Evolutionary conservation across 208 protist species (phyloP), one percentile per base, ranked within the genome.

Genomic region (Trypanosoma avium): DNA sequence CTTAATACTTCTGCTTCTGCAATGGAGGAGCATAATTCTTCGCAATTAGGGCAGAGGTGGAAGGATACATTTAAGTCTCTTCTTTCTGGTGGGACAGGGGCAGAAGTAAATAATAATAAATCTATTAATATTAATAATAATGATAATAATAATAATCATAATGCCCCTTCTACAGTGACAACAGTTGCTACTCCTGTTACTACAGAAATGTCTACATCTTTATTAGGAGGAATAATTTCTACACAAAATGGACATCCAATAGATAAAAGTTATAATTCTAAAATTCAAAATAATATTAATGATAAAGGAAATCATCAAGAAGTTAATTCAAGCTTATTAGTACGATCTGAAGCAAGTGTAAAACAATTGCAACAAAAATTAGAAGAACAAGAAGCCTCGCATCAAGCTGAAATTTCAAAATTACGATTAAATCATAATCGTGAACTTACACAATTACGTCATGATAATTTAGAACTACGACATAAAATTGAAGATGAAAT

Each of bases 371-470:
- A 64, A 35, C 58, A 42, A 22, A 71, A 85, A n/a, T 56, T 70
- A 15, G 67, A 72, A 9, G 74, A 86, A 59, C 43, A 86, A 30
- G 48, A 60, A 26, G 67, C 49, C 29, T 75, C 60, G 35, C 66
- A 72, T 32, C 71, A 81, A 27, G 66, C 77, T 43, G 71, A 60
- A 17, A 62, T 86, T 40, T 60, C 83, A 35, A 68, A 76, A 55
- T 40, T 82, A 5, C 79, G 81, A 17, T 60, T 79, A 29, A 63
- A 79, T 10, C 83, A 90, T 61, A 65, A 71, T 21, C 45, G 47
- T 13, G 80, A 90, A 54, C 8, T 88, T 42, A 68, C 76, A 9
- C 70, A 80, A 55, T 43, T 90, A 62, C 80, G 75, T 36, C 77
- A 83, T 50, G 54, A 63, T 15, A 61, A 78, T n/a, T 54, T 65